Base-by-base conservation (phyloP, 2,329 filamentous ascomycete species). In the Sarocladiaceae sp. region DNA sequence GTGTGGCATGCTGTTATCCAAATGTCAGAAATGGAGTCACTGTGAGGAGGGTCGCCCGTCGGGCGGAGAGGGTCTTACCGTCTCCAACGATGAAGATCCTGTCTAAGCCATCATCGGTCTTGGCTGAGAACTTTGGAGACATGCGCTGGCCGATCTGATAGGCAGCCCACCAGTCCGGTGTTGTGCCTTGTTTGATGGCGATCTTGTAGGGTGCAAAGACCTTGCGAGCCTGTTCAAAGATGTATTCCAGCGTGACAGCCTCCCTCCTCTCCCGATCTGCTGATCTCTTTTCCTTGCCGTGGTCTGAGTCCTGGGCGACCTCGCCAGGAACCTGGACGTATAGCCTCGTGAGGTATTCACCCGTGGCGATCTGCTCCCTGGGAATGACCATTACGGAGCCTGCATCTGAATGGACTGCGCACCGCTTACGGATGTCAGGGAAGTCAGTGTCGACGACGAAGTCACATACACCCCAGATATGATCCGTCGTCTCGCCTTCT, bases 221-320 rank as follows among this genome's bases (percentile, higher is more conserved):
- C 41, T 61, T 57, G 45, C 58, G 63, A 3, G 75, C 76, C 33
- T 70, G 67, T 37, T 68, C 60, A 62, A 81, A 79, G 10, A 83
- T 77, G 46, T 77, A 80, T 7, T 80, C 74, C 41, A 50, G 47
- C 1, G 51, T 54, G 24, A 54, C 50, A 31, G 41, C 41, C 21
- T 23, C 31, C 21, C 27, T 10, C 34, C 44, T 46, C 40, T 49
- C 33, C 15, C 23, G 19, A 18, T 41, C 37, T 41, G 37, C 37
- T 19, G 37, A 41, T 24, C 15, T 27, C 23, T 41, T 41, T 16
- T 41, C 37, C 24, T 41, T 41, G 16, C 37, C 37, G 29, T 12
- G 37, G 37, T 34, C 37, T 32, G 20, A 13, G 27, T 44, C 33
- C 12, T 27, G 18, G 33, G 39, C 31, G 18, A 45, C 41, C 39